phyloP scores from a whole-genome alignment of 345 rosid species.

The Ceriops tagal region DNA sequence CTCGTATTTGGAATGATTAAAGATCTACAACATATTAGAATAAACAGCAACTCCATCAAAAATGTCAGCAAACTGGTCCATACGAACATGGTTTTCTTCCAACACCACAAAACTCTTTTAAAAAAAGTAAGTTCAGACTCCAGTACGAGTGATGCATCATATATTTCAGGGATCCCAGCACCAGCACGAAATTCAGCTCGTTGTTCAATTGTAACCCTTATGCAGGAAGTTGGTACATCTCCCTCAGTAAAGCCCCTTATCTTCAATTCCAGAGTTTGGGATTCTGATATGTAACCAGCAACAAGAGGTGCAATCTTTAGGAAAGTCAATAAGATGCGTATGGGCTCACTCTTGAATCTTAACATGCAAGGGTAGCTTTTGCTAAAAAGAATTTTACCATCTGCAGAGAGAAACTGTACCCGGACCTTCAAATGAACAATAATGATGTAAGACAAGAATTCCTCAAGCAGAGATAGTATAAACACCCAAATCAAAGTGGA shows the following conservation, averaged over 20 bases:
- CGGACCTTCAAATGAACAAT: slow-evolving; percentile 57
- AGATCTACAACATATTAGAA: slow-evolving; percentile 52
- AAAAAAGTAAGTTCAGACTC: slow-evolving; percentile 56
- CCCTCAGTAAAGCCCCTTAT: slow-evolving; percentile 57
- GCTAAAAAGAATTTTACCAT: slow-evolving; percentile 58
- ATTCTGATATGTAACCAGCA: slow-evolving; percentile 70
- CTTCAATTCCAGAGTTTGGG: slow-evolving; percentile 62
- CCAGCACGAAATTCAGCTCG: slow-evolving; percentile 61
- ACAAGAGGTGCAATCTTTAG: slow-evolving; percentile 65
- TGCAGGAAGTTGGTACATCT: slow-evolving; percentile 57
- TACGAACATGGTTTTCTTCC: slow-evolving; percentile 66
- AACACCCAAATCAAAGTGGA: background rate
- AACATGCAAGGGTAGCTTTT: slow-evolving; percentile 69
- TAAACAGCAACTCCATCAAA: slow-evolving; percentile 37
- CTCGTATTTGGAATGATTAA: slow-evolving; percentile 53
- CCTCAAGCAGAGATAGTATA: background rate
- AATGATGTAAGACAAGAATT: slow-evolving; percentile 11
- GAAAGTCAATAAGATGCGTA: slow-evolving; percentile 56
- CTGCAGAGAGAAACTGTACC: slow-evolving; percentile 55
- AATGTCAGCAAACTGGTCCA: slow-evolving; percentile 53
- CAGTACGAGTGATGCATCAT: slow-evolving; percentile 55
- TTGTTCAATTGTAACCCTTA: slow-evolving; percentile 56
- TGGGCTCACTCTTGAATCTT: slow-evolving; percentile 67
- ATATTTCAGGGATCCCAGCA: slow-evolving; percentile 80
- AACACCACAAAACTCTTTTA: slow-evolving; percentile 61